Evolutionary conservation across 2,329 filamentous ascomycete genomes (phyloP).

Genomic region (Paracorniculantispora psalliotae): DNA sequence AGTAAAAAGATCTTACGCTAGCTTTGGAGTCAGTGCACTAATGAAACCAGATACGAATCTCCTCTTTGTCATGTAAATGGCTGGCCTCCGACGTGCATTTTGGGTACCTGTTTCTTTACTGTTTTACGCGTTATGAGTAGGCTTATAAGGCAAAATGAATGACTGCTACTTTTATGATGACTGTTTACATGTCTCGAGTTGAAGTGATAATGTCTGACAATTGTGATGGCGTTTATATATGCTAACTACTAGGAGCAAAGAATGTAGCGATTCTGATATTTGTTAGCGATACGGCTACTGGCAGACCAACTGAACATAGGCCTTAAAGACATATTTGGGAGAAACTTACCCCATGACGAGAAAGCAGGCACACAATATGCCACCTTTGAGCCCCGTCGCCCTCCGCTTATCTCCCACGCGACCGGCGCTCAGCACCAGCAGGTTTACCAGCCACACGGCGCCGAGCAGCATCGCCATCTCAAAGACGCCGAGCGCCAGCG

Average conservation of each 20-base stretch:
- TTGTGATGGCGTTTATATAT: neutral
- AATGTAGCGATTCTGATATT: neutral
- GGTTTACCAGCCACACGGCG: slow-evolving; percentile 66
- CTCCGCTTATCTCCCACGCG: slow-evolving; percentile 51
- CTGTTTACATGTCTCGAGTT: neutral
- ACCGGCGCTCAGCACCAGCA: slow-evolving; percentile 49
- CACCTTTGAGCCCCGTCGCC: slow-evolving; percentile 47
- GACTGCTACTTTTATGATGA: neutral
- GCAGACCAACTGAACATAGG: too few species aligned
- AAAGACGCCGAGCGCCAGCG: slow-evolving; percentile 70
- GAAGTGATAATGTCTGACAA: too few species aligned
- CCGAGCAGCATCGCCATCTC: slow-evolving; percentile 71
- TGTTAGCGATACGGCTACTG: neutral
- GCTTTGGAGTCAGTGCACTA: neutral
- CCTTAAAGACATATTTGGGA: too few species aligned
- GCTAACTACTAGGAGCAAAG: neutral
- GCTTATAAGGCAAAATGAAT: slow-evolving; percentile 7
- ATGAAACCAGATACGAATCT: slow-evolving; percentile 53
- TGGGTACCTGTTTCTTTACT: neutral
- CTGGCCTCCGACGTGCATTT: neutral
- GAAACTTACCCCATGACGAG: slow-evolving; percentile 41
- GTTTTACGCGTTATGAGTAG: neutral
- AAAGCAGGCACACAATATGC: slow-evolving; percentile 49
- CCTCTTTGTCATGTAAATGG: slow-evolving; percentile 58
- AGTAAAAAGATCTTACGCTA: slow-evolving; percentile 27